phyloP scores from a whole-genome alignment of 495 filamentous ascomycete genomes.

The Mycothermus thermophilus region DNA sequence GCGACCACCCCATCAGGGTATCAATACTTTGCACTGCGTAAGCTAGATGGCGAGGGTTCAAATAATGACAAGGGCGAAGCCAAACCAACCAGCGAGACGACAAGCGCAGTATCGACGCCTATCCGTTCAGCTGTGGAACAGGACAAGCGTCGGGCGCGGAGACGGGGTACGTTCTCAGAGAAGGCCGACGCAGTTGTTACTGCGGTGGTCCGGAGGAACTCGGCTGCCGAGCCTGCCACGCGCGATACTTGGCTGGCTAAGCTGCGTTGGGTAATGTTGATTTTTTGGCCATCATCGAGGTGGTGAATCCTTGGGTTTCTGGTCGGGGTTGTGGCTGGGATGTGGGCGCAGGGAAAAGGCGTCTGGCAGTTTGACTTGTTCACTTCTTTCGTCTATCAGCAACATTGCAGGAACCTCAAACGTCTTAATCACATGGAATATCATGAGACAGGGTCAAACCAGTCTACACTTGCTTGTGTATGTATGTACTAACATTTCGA shows the following conservation, averaged over 20 bases:
- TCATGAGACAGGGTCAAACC: too few species aligned
- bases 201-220: slow-evolving; percentile 1
- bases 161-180: background rate
- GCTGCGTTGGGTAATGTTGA: slow-evolving; percentile 1
- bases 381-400: too few species aligned
- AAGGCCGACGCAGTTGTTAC: slow-evolving; percentile 1
- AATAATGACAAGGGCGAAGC: background rate
- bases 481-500: too few species aligned
- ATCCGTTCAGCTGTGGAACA: background rate
- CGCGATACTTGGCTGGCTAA: background rate
- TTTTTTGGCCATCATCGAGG: slow-evolving; percentile 5
- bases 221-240: background rate
- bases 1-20: background rate
- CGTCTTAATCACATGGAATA: too few species aligned
- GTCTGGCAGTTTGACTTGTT: too few species aligned
- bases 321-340: too few species aligned
- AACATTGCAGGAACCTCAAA: too few species aligned
- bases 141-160: background rate
- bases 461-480: too few species aligned
- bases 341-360: too few species aligned
- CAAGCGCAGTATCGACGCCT: background rate
- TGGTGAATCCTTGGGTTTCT: too few species aligned
- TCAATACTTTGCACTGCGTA: slow-evolving; percentile 4
- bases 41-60: background rate
- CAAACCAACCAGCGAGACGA: background rate